These are phyloP conservation scores for Ajuga chamaepitys DNA, from an alignment of 257 asterid species.

Conservation along the genomic window DNA sequence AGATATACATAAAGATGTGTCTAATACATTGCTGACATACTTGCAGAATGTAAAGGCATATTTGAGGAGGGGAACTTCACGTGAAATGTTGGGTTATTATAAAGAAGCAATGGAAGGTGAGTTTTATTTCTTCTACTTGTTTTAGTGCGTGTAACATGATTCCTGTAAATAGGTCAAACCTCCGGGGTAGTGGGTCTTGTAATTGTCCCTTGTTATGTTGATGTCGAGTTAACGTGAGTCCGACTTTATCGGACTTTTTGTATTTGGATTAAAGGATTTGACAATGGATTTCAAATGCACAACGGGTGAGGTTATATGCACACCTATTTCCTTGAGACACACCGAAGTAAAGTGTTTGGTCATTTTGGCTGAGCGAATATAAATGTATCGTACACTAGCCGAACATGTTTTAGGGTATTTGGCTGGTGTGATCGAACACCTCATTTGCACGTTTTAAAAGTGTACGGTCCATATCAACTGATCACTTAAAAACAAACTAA, in stretches of 20 bases:
- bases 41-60: conserved; percentile 85
- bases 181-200: background rate
- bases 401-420: too few species aligned
- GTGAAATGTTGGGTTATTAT: conserved; percentile 81
- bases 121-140: conserved; percentile 3
- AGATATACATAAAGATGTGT: background rate
- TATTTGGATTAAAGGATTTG: background rate
- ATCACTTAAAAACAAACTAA: too few species aligned
- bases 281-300: background rate
- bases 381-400: too few species aligned
- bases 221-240: background rate
- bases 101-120: conserved; percentile 84
- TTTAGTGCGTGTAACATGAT: background rate
- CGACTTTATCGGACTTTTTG: background rate
- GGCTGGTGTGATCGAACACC: too few species aligned
- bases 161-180: background rate
- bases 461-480: too few species aligned
- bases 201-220: background rate
- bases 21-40: conserved; percentile 9
- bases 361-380: too few species aligned
- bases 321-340: too few species aligned
- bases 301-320: too few species aligned
- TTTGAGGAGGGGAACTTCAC: conserved; percentile 83
- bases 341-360: too few species aligned
- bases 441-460: too few species aligned